Evolutionary conservation across 805 yeast species (phyloP).

Genomic region (Candida peoriensis): DNA sequence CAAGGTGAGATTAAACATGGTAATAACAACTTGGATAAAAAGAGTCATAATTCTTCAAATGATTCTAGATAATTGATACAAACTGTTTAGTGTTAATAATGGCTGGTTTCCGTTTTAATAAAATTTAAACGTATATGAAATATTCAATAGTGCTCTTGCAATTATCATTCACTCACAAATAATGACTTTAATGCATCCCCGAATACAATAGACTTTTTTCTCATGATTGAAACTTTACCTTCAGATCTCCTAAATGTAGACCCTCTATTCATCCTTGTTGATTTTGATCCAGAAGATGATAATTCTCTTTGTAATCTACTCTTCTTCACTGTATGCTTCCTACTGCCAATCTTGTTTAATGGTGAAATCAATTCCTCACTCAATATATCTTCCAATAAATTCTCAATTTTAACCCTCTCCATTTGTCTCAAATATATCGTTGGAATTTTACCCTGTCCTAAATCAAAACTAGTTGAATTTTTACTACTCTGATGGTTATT

Average conservation of each 20-base stretch:
- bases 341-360: neutral
- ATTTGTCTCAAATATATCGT: constrained; percentile 9
- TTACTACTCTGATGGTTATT: constrained; percentile 2
- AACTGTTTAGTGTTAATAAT: too few relatives aligned
- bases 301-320: neutral
- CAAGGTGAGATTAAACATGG: constrained; percentile 51
- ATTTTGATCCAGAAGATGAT: neutral
- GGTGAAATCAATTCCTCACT: constrained; percentile 23
- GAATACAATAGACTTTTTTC: constrained; percentile 19
- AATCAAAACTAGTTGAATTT: constrained; percentile 1
- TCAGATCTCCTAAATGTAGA: neutral
- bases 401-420: constrained; percentile 25
- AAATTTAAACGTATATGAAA: too few relatives aligned
- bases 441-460: too few relatives aligned
- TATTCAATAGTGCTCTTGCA: too few relatives aligned
- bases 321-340: constrained; percentile 1
- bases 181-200: constrained; percentile 20
- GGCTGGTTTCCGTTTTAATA: too few relatives aligned
- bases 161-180: constrained; percentile 10
- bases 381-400: constrained; percentile 28
- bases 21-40: constrained; percentile 24
- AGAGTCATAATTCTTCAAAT: constrained; percentile 36
- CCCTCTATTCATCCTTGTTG: neutral
- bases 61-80: too few relatives aligned
- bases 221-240: constrained; percentile 11